Evolutionary conservation across 2,329 filamentous ascomycete genomes (phyloP).

Genomic region (Penicillium hordei): DNA sequence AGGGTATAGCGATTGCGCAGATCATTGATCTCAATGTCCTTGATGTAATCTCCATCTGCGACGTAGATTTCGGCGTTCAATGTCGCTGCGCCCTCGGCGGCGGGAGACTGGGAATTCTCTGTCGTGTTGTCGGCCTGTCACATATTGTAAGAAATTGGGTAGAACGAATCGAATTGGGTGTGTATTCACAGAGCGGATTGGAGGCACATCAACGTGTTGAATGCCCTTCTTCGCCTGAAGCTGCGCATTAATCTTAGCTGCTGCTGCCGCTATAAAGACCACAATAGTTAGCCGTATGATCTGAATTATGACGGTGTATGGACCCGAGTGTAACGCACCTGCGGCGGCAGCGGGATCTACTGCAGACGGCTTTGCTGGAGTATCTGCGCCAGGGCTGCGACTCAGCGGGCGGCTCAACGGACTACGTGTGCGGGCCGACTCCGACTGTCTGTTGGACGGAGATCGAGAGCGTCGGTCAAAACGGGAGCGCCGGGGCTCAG

Average conservation of each 20-base stretch:
- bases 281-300: conserved; percentile 9
- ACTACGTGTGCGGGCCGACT: conserved; percentile 75
- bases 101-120: conserved; percentile 56
- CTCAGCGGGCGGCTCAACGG: conserved; percentile 57
- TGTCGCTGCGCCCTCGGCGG: conserved; percentile 53
- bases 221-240: conserved; percentile 84
- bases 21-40: conserved; percentile 98
- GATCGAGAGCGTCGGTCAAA: conserved; percentile 93
- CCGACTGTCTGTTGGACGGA: conserved; percentile 65
- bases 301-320: neutral
- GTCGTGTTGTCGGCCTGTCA: conserved; percentile 51
- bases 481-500: conserved; percentile 75
- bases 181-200: conserved; percentile 62
- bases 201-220: conserved; percentile 85
- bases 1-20: conserved; percentile 93
- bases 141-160: conserved; percentile 14
- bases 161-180: neutral
- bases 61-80: conserved; percentile 89
- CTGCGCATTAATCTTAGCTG: conserved; percentile 80
- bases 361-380: conserved; percentile 47
- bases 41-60: conserved; percentile 95
- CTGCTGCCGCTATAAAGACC: conserved; percentile 68
- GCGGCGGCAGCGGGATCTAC: conserved; percentile 74
- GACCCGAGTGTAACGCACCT: conserved; percentile 53
- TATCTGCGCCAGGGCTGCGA: conserved; percentile 48